Percentiles rank a stretch among this genome's conserved stretches.
These are phyloP conservation scores for Silene noctiflora DNA, from an alignment of 179 eudicot genomes.

Conservation along the genomic window DNA sequence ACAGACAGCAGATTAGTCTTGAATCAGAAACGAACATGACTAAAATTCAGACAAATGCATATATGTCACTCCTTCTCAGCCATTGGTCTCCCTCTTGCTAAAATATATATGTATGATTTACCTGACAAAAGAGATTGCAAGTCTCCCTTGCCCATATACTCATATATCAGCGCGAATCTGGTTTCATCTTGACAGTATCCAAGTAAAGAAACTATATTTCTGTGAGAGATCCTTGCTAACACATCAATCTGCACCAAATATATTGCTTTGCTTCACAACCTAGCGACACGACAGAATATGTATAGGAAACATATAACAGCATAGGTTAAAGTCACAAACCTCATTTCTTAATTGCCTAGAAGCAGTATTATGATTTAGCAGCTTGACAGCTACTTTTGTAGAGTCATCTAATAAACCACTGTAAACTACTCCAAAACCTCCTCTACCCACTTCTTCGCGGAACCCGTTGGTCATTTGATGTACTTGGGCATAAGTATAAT, in stretches of 20 bases:
- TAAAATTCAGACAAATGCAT: neutral
- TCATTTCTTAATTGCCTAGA: slow-evolving; percentile 21
- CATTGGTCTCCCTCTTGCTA: no score
- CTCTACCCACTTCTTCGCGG: slow-evolving; percentile 3
- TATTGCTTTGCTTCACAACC: neutral
- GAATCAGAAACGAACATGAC: neutral
- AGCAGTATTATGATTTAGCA: slow-evolving; percentile 15
- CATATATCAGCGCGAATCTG: slow-evolving; percentile 16
- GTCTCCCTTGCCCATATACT: slow-evolving; percentile 26
- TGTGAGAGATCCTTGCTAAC: slow-evolving; percentile 20
- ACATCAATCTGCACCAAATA: slow-evolving; percentile 18
- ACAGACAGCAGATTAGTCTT: neutral
- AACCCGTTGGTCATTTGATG: slow-evolving; percentile 8
- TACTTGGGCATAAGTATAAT: slow-evolving; percentile 13
- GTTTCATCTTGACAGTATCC: slow-evolving; percentile 24
- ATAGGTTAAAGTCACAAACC: slow-evolving; percentile 1
- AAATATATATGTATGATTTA: neutral
- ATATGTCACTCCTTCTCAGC: no score
- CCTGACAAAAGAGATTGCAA: slow-evolving; percentile 19
- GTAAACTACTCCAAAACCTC: slow-evolving; percentile 22
- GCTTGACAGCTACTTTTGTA: slow-evolving; percentile 17
- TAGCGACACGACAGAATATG: neutral
- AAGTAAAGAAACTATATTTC: slow-evolving; percentile 23
- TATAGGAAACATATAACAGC: neutral
- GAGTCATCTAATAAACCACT: slow-evolving; percentile 14